A percentile compares a stretch with the other conserved stretches of the same genome.
These are phyloP conservation scores for Malassezia nana DNA, from an alignment of 1,284 basidiomycete species.

Conservation along the genomic window DNA sequence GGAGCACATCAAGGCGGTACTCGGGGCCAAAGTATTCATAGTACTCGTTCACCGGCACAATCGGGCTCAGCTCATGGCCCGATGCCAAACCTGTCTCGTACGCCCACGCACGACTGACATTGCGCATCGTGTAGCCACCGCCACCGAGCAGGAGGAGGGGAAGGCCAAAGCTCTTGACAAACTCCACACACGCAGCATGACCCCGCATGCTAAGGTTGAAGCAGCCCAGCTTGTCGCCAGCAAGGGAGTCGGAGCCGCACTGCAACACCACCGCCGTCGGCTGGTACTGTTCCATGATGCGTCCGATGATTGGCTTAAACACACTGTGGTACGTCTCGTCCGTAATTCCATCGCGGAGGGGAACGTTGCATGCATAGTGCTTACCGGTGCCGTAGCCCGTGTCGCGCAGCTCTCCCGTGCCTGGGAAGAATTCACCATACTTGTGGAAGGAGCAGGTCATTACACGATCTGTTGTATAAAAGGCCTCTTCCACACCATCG, in stretches of 20 bases:
- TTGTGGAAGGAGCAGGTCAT: conserved; percentile 99
- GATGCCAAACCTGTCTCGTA: conserved; percentile 95
- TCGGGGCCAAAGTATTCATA: conserved; percentile 99
- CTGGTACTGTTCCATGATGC: conserved; percentile 91
- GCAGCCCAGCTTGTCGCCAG: conserved; percentile 90
- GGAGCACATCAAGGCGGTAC: conserved; percentile 88
- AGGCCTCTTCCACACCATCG: conserved; percentile 97
- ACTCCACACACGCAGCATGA: conserved; percentile 92
- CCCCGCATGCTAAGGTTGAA: conserved; percentile 96
- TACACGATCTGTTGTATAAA: conserved; percentile 95
- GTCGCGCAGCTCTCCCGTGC: conserved; percentile 92
- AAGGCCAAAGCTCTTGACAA: conserved; percentile 90
- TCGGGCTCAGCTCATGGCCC: conserved; percentile 77
- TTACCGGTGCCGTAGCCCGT: conserved; percentile 69
- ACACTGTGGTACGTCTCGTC: conserved; percentile 92
- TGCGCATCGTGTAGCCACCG: conserved; percentile 97
- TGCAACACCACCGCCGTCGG: conserved; percentile 94
- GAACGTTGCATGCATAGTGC: conserved; percentile 81
- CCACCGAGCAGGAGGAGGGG: conserved; percentile 87
- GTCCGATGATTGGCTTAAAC: conserved; percentile 86
- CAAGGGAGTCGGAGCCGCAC: conserved; percentile 95
- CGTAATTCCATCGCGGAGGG: conserved; percentile 84
- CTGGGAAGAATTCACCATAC: conserved; percentile 98
- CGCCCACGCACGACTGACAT: conserved; percentile 93
- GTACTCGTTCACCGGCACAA: conserved; percentile 56